Percentiles rank a stretch among this genome's conserved stretches.
These are phyloP conservation scores for Zasmidium citrigriseum DNA, from an alignment of 2,329 filamentous ascomycete genomes.

Conservation along the genomic window DNA sequence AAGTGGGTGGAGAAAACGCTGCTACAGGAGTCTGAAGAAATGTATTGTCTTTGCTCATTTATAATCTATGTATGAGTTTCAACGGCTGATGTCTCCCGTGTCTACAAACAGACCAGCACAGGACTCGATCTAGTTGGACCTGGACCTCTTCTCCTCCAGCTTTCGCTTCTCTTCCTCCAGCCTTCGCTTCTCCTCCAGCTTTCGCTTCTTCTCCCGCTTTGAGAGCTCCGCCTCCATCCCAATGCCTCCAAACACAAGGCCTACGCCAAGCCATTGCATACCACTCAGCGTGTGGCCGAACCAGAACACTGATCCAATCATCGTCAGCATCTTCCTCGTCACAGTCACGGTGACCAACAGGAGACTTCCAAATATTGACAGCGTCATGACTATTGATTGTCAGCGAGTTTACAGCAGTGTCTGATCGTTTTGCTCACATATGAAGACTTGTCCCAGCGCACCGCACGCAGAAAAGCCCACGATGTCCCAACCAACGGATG, in stretches of 20 bases:
- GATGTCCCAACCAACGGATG: constrained; percentile 81
- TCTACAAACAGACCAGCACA: neutral
- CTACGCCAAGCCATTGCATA: constrained; percentile 95
- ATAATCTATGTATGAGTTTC: too few species aligned
- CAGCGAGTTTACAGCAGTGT: neutral
- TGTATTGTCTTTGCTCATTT: too few species aligned
- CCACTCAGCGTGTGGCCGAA: constrained; percentile 83
- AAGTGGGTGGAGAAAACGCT: too few species aligned
- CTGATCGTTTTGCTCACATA: constrained; percentile 55
- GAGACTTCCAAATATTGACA: constrained; percentile 87
- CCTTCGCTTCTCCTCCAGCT: constrained; percentile 62
- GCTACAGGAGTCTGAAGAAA: too few species aligned
- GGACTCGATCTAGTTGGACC: neutral
- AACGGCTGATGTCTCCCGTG: neutral
- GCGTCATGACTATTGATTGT: constrained; percentile 53
- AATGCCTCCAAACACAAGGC: constrained; percentile 91
- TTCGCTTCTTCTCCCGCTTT: constrained; percentile 78
- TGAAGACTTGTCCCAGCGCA: constrained; percentile 93
- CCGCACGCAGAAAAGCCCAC: constrained; percentile 87
- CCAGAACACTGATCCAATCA: constrained; percentile 93
- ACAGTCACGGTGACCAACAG: constrained; percentile 95
- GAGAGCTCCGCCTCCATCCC: constrained; percentile 85
- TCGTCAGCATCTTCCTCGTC: constrained; percentile 98
- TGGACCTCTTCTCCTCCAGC: neutral
- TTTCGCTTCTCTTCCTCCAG: too few species aligned